These are phyloP conservation scores for Takashimella koratensis DNA, from an alignment of 1,284 basidiomycete species.

Conservation along the genomic window DNA sequence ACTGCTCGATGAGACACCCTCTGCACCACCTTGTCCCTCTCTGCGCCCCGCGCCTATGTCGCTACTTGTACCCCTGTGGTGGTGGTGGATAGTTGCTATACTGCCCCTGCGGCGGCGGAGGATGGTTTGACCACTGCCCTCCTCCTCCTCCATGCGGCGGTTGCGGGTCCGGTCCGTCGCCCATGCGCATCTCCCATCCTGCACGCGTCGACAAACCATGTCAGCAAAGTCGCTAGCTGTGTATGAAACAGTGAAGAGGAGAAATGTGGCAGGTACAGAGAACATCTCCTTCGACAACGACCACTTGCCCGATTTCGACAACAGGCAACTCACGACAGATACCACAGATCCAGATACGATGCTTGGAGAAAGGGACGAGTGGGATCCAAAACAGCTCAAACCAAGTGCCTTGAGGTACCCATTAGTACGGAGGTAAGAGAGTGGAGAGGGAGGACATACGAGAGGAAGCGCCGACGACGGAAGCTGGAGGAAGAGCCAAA, in stretches of 20 bases:
- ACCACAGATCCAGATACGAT: slow-evolving; percentile 40
- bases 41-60: too few species aligned
- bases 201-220: not conserved
- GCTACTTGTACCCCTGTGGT: not conserved
- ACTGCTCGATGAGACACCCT: too few species aligned
- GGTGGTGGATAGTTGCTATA: slow-evolving; percentile 8
- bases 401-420: slow-evolving; percentile 27
- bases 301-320: not conserved
- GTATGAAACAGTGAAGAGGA: slow-evolving; percentile 2
- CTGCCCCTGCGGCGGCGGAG: slow-evolving; percentile 11
- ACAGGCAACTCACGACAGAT: slow-evolving; percentile 37
- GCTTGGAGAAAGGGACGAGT: slow-evolving; percentile 40
- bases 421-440: not conserved
- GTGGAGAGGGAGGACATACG: slow-evolving; percentile 10
- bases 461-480: slow-evolving; percentile 26
- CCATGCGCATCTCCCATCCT: slow-evolving; percentile 38
- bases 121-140: slow-evolving; percentile 1
- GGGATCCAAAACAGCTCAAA: slow-evolving; percentile 47
- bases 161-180: slow-evolving; percentile 34
- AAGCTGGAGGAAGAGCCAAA: slow-evolving; percentile 8
- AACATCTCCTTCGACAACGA: not conserved
- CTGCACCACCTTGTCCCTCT: too few species aligned
- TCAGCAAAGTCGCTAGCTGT: not conserved
- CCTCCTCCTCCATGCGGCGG: slow-evolving; percentile 19
- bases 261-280: not conserved